Evolutionary conservation across 75 land plant species (phyloP), one percentile per base, ranked within the genome.

Genomic region (Ceratopteris richardii): DNA sequence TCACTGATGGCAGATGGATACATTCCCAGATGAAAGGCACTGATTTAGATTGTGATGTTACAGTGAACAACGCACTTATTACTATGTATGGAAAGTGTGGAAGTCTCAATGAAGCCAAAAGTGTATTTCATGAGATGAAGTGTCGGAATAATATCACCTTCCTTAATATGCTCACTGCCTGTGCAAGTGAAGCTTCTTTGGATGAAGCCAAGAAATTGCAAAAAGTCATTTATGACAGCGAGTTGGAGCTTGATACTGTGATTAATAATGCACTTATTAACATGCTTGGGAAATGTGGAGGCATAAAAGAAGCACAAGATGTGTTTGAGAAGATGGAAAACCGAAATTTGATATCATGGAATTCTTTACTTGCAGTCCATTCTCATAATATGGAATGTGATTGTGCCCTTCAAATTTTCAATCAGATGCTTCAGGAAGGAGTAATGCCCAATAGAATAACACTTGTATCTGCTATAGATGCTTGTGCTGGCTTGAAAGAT

Each of bases 331-430:
- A 12, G 0, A 33, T 22, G 20, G 21, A 17, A 13, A 43, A 48
- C 1, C 23, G 44, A 6, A 62, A 62, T 42, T 20, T 69, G 19
- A 58, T 61, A 29, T 57, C 77, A 26, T 88, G 94, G 90, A 88
- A 85, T 66, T 77, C 94, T 37, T 68, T 88, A 69, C 72, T 85
- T 20, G 64, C 67, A 37, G 94, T 78, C 1, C 81, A 80, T 71
- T 72, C 91, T 17, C 59, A 80, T 9, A 82, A 83, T 60, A 90
- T 80, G 23, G 63, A 50, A 31, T 78, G 72, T 31, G 41, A 58
- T 42, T 74, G 77, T 46, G 88, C 91, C n/a, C 39, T 84, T 11
- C 46, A 66, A 29, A 28, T 67, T 29, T 80, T 80, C 62, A 63
- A 76, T 21, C 48, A 60, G 27, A 87, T 87, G 91, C 61, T 60